Evolutionary conservation across 495 filamentous ascomycete genomes (phyloP), one percentile per base, ranked within the genome.

Genomic region (Aspergillus steynii): DNA sequence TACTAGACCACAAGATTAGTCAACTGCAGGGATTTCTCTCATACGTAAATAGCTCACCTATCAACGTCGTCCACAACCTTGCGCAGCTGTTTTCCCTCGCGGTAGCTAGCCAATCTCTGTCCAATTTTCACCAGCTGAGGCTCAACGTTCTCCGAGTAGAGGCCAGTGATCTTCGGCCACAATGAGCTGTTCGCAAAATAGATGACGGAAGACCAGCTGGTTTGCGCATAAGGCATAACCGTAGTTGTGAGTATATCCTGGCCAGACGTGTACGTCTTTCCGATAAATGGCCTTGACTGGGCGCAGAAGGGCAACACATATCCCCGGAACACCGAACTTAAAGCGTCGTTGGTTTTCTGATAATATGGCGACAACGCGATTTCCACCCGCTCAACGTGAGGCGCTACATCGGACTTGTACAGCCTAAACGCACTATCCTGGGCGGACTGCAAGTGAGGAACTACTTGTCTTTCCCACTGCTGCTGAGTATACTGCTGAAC

Each of bases 121-220:
- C 91, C 87, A 62, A 99, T 98, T 63, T 92, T 90, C 53, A 95
- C 85, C 1, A 99, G 82, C 70, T 99, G 95, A 10, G 96, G 96
- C 75, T 97, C 93, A 7, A 99, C 94, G 64, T 94, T 95, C 69
- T 95, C 86, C 34, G 88, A 87, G 65, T 96, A 97, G 10, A 96
- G 74, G 28, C 91, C 83, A 29, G 88, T 82, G 6, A 97, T 27
- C 65, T 87, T 86, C 7, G 93, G 93, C 89, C 90, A 95, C 12
- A 96, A 66, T 2, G 84, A 90, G 49, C 85, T 81, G 53, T 89
- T 85, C 12, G 91, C 76, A 65, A 96, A 90, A n/a, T 82, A 72
- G 52, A 83, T 82, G 2, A 80, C 82, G 32, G 84, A 85, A 14
- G 85, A 82, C 85, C 87, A 91, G 3, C 85, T 85, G 76, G 83